Base-by-base conservation (phyloP, 129 eudicot species). In the Sambucus nigra region DNA sequence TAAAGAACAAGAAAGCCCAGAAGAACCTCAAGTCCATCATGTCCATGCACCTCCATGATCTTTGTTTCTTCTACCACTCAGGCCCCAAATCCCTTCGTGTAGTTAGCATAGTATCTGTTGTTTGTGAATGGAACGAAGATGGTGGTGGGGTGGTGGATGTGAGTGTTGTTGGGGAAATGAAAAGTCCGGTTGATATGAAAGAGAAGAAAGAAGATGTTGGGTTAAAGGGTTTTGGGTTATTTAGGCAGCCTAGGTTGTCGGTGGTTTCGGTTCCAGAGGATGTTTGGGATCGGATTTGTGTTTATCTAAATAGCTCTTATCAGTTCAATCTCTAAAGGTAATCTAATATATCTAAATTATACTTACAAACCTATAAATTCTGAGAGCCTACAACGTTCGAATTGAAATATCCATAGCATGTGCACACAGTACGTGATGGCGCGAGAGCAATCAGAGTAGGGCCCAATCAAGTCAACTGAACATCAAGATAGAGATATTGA, bases 21-120 rank as follows among this genome's bases (percentile, higher is more conserved):
- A 79, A 81, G 33, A 17, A 85, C 17, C 68, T 85, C 55, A 85
- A 82, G 61, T 66, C 94, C 44, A n/a, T n/a, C n/a, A n/a, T n/a
- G n/a, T n/a, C n/a, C 44, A 63, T 71, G 73, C 60, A 53, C 6
- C 35, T 59, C 0, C 70, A 78, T 4, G 94, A 85, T 59, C 76
- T 79, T 51, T 91, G 95, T 44, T 86, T 91, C 70, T 91, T 91
- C 82, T 91, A 91, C 73, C 95, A 91, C 46, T 91, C 95, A 8
- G 95, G 99, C 3, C 16, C 78, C 28, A 86, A 74, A 22, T 51
- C 64, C 44, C 94, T 84, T 19, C 68, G 91, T 19, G 57, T 91
- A 5, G 82, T 86, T 27, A 95, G 99, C 15, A 91, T 91, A 3
- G 99, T 91, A 8, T 56, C 64, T 25, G 94, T 91, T 25, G 81